Percentiles rank a stretch among this genome's conserved stretches.
phyloP scores from a whole-genome alignment of 805 yeast genomes.

The Dipodascopsis tothii region DNA sequence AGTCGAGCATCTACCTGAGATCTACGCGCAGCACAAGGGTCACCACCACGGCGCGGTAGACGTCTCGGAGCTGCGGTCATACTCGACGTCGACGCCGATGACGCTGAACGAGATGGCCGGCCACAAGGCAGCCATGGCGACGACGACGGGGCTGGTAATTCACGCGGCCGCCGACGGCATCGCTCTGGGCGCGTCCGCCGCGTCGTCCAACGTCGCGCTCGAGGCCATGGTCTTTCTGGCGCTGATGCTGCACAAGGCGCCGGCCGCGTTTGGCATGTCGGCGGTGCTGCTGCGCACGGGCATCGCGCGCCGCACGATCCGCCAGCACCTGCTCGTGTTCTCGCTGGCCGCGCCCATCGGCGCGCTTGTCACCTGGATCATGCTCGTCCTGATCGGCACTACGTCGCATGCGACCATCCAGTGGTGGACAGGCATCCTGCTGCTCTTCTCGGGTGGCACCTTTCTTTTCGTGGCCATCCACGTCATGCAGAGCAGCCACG shows the following conservation, averaged over 20 bases:
- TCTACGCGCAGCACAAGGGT: slow-evolving; percentile 10
- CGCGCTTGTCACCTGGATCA: slow-evolving; percentile 45
- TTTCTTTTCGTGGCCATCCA: slow-evolving; percentile 66
- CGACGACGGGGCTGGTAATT: slow-evolving; percentile 54
- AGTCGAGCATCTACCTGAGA: slow-evolving; percentile 38
- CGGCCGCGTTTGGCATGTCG: slow-evolving; percentile 62
- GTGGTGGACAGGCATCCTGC: slow-evolving; percentile 46
- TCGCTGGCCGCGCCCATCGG: slow-evolving; percentile 56
- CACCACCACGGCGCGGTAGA: slow-evolving; percentile 24
- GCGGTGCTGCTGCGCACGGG: slow-evolving; percentile 44
- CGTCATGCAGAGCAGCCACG: slow-evolving; percentile 36
- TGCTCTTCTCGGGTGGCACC: slow-evolving; percentile 64
- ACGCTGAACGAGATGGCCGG: slow-evolving; percentile 2
- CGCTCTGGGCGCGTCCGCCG: slow-evolving; percentile 56
- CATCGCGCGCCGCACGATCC: slow-evolving; percentile 31
- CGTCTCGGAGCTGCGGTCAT: slow-evolving; percentile 27
- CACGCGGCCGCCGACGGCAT: slow-evolving; percentile 70
- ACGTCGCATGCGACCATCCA: slow-evolving; percentile 24
- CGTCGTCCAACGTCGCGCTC: slow-evolving; percentile 35
- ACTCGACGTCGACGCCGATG: slow-evolving; percentile 7
- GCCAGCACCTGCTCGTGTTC: slow-evolving; percentile 47
- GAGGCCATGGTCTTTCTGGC: slow-evolving; percentile 48
- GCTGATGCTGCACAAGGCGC: slow-evolving; percentile 63
- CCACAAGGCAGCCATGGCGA: slow-evolving; percentile 28
- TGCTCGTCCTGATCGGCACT: slow-evolving; percentile 32